phyloP scores from a whole-genome alignment of 1,139 yeast genomes.

The Meyerozyma carpophila region DNA sequence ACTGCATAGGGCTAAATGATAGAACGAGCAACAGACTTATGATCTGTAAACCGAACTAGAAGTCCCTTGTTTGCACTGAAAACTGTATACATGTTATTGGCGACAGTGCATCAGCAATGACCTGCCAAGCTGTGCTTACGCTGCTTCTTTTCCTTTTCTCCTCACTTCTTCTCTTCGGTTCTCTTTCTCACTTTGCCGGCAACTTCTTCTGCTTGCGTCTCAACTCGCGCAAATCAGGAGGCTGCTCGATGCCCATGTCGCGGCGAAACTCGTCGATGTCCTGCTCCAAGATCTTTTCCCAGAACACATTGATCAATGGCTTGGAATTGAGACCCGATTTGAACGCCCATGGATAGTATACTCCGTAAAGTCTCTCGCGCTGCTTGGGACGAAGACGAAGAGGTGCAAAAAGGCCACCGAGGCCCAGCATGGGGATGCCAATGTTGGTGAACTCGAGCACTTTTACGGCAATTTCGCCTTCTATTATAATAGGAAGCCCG shows the following conservation, averaged over 20 bases:
- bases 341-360: conserved; percentile 89
- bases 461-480: conserved; percentile 93
- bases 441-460: conserved; percentile 89
- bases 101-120: no score
- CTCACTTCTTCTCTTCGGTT: not conserved
- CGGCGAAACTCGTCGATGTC: conserved; percentile 68
- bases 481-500: conserved; percentile 84
- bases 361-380: conserved; percentile 49
- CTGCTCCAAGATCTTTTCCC: conserved; percentile 79
- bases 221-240: conserved; percentile 73
- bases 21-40: no score
- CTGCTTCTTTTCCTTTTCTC: not conserved
- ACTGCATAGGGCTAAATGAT: no score
- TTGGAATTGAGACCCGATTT: conserved; percentile 67
- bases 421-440: conserved; percentile 93
- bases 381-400: conserved; percentile 50
- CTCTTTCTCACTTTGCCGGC: not conserved
- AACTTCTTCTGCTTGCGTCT: conserved; percentile 35
- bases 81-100: no score
- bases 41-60: no score
- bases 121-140: no score
- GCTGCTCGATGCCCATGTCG: conserved; percentile 65
- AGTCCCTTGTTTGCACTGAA: no score
- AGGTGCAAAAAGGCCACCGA: conserved; percentile 88
- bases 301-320: conserved; percentile 81